Evolutionary conservation across 176 grass and related monocot genomes (phyloP).

Genomic region (Bothriochloa decipiens): DNA sequence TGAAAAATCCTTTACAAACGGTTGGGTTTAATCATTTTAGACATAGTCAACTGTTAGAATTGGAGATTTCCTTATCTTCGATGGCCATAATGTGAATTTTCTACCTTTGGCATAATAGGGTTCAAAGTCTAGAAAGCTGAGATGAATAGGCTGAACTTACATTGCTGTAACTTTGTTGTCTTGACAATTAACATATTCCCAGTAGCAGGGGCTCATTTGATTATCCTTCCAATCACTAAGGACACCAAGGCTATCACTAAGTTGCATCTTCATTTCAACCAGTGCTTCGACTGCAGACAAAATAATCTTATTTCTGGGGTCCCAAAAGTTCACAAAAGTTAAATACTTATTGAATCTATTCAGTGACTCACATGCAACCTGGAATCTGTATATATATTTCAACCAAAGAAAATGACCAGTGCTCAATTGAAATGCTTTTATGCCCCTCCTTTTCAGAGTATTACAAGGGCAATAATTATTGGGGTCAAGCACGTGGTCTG

Average conservation of each 20-base stretch:
- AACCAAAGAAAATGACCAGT: slow-evolving; percentile 6
- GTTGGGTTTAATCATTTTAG: not conserved
- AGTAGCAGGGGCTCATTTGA: slow-evolving; percentile 69
- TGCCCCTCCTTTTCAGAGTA: not conserved
- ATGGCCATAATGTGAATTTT: not conserved
- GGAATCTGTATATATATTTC: slow-evolving; percentile 1
- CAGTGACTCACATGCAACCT: not conserved
- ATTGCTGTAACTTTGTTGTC: slow-evolving; percentile 41
- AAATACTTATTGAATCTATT: slow-evolving; percentile 5
- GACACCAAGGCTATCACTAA: slow-evolving; percentile 45
- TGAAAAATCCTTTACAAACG: slow-evolving; percentile 10
- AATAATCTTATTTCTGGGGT: slow-evolving; percentile 8
- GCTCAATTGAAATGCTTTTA: not conserved
- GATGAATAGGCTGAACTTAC: slow-evolving; percentile 56
- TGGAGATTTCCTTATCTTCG: not conserved
- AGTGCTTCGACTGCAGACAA: slow-evolving; percentile 40
- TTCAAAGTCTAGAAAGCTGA: slow-evolving; percentile 26
- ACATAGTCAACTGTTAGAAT: not conserved
- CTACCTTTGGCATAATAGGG: not conserved
- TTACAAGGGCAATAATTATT: slow-evolving; percentile 7
- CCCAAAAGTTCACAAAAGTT: not conserved
- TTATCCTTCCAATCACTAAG: slow-evolving; percentile 61
- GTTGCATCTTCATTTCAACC: slow-evolving; percentile 60
- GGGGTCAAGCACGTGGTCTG: not conserved
- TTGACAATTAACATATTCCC: slow-evolving; percentile 42